Evolutionary conservation across 202 grass and related monocot species (phyloP).

Genomic region (Eragrostis tef): DNA sequence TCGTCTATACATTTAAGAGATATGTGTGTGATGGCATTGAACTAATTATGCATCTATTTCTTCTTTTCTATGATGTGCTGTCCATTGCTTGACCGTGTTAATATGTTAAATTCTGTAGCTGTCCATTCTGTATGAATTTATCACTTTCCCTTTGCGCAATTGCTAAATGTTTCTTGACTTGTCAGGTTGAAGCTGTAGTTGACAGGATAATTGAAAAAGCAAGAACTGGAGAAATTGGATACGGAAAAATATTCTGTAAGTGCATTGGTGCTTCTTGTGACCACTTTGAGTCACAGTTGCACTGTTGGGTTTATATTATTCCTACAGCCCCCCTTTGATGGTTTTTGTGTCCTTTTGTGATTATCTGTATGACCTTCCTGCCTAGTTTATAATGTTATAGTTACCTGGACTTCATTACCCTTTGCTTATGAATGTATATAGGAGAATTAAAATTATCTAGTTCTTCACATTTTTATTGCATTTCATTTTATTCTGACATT

Average conservation of each 20-base stretch:
- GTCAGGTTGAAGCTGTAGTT: constrained; percentile 67
- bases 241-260: constrained; percentile 91
- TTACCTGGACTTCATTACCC: not conserved
- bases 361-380: not conserved
- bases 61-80: not conserved
- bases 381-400: not conserved
- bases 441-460: not conserved
- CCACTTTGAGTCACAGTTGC: not conserved
- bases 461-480: not conserved
- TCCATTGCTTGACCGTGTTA: not conserved
- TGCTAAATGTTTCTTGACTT: not conserved
- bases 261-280: not conserved
- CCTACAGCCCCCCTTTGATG: not conserved
- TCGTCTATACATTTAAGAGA: not conserved
- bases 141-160: too few species aligned
- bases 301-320: not conserved
- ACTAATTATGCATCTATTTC: not conserved
- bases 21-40: not conserved
- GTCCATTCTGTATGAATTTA: not conserved
- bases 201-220: constrained; percentile 77
- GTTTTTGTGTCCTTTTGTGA: not conserved
- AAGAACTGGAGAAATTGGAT: constrained; percentile 81
- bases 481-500: not conserved
- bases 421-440: not conserved
- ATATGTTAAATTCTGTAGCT: not conserved